phyloP scores from a whole-genome alignment of 306 rosid genomes.

The Dalbergia cochinchinensis region DNA sequence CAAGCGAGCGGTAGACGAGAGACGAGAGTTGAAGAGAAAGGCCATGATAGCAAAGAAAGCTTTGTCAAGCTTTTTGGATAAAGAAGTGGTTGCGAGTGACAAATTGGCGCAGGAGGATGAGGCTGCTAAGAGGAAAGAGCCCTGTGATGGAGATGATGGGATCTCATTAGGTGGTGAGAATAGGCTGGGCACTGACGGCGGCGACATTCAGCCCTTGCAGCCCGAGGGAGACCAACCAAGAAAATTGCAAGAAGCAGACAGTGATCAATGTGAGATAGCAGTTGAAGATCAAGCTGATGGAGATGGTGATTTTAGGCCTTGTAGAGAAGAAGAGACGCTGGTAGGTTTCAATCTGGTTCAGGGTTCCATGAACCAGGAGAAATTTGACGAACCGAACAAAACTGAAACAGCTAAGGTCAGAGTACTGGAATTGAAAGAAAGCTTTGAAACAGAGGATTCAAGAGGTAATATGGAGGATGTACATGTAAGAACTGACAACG shows the following conservation, averaged over 20 bases:
- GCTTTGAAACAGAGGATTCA: constrained; percentile 33
- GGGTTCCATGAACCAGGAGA: constrained; percentile 29
- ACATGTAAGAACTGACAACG: constrained; percentile 34
- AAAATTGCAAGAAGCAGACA: constrained; percentile 11
- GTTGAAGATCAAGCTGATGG: constrained; percentile 37
- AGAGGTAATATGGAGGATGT: constrained; percentile 17
- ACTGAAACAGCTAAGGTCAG: constrained; percentile 27
- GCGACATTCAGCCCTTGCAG: constrained; percentile 28
- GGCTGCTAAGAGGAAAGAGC: not conserved
- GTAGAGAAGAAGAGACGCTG: constrained; percentile 26
- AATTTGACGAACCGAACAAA: constrained; percentile 10
- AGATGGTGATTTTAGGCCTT: constrained; percentile 19
- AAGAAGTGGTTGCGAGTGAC: constrained; percentile 12
- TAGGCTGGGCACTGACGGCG: not conserved
- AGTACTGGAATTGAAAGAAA: constrained; percentile 25
- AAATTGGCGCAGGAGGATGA: constrained; percentile 1
- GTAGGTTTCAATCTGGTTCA: constrained; percentile 30
- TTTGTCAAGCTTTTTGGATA: constrained; percentile 56
- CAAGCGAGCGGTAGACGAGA: constrained; percentile 48
- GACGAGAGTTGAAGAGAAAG: constrained; percentile 49
- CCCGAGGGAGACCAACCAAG: constrained; percentile 37
- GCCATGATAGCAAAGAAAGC: constrained; percentile 54
- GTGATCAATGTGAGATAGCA: constrained; percentile 33
- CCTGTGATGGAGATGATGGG: constrained; percentile 32
- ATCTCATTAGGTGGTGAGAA: not conserved